Percentiles rank a stretch among this genome's conserved stretches.
phyloP scores from a whole-genome alignment of 2,329 filamentous ascomycete species.

The Trichoderma sp. region DNA sequence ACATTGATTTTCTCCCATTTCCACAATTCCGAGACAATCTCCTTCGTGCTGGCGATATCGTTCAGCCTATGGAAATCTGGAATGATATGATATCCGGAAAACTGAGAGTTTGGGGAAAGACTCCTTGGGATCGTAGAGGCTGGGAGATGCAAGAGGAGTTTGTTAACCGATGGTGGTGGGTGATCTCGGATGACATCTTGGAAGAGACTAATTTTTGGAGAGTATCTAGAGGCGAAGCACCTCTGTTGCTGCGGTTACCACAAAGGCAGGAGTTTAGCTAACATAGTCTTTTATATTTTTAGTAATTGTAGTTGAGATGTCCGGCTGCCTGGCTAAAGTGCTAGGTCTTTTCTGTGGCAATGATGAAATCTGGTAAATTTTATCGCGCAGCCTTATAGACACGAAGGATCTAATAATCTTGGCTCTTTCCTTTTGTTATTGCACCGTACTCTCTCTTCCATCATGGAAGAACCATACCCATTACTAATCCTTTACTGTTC shows the following conservation, averaged over 20 bases:
- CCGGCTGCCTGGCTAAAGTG: background rate
- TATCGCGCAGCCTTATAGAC: background rate
- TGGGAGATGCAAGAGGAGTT: constrained; percentile 20
- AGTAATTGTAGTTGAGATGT: background rate
- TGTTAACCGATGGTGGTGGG: constrained; percentile 5
- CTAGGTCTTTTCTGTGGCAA: background rate
- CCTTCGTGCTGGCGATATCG: background rate
- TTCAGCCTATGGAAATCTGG: background rate
- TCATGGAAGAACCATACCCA: background rate
- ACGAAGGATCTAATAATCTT: background rate
- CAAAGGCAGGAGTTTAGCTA: background rate
- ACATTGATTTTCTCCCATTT: constrained; percentile 9
- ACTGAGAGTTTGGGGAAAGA: constrained; percentile 4
- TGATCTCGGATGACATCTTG: constrained; percentile 7
- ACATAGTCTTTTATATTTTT: background rate
- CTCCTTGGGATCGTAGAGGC: constrained; percentile 13
- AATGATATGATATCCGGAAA: constrained; percentile 5
- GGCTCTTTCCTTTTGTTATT: background rate
- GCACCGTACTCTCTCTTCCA: no score
- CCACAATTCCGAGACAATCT: constrained; percentile 7
- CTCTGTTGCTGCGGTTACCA: background rate
- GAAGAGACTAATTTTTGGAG: constrained; percentile 19
- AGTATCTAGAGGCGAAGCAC: constrained; percentile 10
- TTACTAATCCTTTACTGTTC: background rate
- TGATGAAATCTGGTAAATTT: background rate